Conservation (phyloP, 2,329 filamentous ascomycete genomes). For the Cordyceps pruinosa region DNA sequence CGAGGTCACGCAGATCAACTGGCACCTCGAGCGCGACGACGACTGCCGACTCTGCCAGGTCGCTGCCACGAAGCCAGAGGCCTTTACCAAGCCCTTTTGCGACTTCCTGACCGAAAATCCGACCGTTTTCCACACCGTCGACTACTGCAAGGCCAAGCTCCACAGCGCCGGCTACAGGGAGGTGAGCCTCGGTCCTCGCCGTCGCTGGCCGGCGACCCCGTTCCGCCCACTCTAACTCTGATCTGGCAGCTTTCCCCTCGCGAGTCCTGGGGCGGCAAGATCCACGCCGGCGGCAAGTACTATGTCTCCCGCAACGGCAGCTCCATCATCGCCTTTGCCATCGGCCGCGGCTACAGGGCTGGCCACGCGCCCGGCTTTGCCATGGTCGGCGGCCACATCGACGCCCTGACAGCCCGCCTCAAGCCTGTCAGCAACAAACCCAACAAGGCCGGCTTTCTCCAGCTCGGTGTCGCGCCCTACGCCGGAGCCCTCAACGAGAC, state of each 20-base stretch:
- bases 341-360: slow-evolving; percentile 72
- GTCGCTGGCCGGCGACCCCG: too few species aligned
- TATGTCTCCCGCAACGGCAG: slow-evolving; percentile 80
- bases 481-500: slow-evolving; percentile 80
- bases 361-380: slow-evolving; percentile 68
- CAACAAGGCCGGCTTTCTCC: slow-evolving; percentile 77
- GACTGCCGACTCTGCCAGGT: slow-evolving; percentile 32
- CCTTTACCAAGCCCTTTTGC: slow-evolving; percentile 77
- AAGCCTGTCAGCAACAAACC: slow-evolving; percentile 86
- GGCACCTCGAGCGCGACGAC: slow-evolving; percentile 20
- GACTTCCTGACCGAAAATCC: slow-evolving; percentile 85
- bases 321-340: slow-evolving; percentile 75
- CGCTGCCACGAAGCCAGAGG: slow-evolving; percentile 44
- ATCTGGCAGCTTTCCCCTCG: slow-evolving; percentile 62
- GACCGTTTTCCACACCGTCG: slow-evolving; percentile 86
- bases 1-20: slow-evolving; percentile 27
- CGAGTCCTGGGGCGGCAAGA: slow-evolving; percentile 64
- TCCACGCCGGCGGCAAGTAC: slow-evolving; percentile 81
- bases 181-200: slow-evolving; percentile 33
- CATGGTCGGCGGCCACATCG: slow-evolving; percentile 87
- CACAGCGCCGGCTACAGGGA: slow-evolving; percentile 65
- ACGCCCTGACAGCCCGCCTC: slow-evolving; percentile 81
- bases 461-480: slow-evolving; percentile 89
- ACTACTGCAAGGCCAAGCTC: slow-evolving; percentile 68
- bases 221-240: neutral